phyloP scores from a whole-genome alignment of 768 basidiomycete genomes.

The Pulveroboletus ravenelii region DNA sequence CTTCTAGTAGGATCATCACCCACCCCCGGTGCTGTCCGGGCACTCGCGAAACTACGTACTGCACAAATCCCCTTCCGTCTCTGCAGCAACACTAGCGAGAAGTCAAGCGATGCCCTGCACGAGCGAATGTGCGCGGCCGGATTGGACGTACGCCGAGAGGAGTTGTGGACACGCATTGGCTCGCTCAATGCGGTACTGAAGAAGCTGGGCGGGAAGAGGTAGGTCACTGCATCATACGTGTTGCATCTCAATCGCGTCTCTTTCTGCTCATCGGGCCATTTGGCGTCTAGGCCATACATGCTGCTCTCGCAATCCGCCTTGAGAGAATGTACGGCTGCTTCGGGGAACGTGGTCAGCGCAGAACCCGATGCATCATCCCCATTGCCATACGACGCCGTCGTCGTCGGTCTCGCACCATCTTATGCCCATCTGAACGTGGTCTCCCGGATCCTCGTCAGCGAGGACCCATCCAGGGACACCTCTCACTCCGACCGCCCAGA shows the following conservation, averaged over 20 bases:
- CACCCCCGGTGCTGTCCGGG: constrained; percentile 40
- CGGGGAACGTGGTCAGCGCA: too few species aligned
- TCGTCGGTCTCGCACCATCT: constrained; percentile 57
- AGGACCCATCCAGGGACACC: constrained; percentile 19
- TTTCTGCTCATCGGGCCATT: not conserved
- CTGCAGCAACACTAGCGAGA: constrained; percentile 71
- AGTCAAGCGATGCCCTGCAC: constrained; percentile 45
- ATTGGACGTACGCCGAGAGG: constrained; percentile 39
- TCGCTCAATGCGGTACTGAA: constrained; percentile 47
- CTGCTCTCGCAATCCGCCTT: constrained; percentile 49
- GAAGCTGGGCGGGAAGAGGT: constrained; percentile 41
- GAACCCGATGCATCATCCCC: not conserved
- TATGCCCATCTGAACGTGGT: constrained; percentile 59
- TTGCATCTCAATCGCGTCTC: not conserved
- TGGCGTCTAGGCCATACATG: constrained; percentile 41
- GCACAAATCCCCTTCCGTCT: constrained; percentile 42
- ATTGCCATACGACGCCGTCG: constrained; percentile 47
- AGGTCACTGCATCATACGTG: not conserved
- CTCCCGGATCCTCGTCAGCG: constrained; percentile 56
- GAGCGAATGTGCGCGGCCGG: constrained; percentile 43
- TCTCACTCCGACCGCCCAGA: not conserved
- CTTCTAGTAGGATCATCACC: constrained; percentile 51
- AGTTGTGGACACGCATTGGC: constrained; percentile 63
- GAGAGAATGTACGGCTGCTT: constrained; percentile 32
- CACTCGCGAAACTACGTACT: constrained; percentile 26